phyloP scores from a whole-genome alignment of 2,329 filamentous ascomycete species.

The Calonectria pseudoreteaudii region DNA sequence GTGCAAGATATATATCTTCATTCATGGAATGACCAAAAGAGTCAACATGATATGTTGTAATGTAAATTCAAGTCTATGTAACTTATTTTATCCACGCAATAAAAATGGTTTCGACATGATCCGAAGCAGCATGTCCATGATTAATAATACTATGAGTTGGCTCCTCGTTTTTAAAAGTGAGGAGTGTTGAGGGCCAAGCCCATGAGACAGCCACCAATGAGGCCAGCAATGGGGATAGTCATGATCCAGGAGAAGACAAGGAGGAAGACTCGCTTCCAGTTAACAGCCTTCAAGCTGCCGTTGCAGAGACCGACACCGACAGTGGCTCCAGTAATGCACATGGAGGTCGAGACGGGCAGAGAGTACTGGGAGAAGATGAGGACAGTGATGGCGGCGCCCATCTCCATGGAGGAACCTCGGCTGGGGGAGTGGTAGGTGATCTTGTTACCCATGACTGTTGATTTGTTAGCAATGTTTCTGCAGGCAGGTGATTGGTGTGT shows the following conservation, averaged over 20 bases:
- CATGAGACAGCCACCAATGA: constrained; percentile 56
- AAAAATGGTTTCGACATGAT: not conserved
- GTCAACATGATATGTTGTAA: not conserved
- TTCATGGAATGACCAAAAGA: not conserved
- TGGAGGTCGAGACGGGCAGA: constrained; percentile 80
- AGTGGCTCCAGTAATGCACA: constrained; percentile 85
- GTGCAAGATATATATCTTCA: not conserved
- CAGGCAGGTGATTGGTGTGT: not conserved
- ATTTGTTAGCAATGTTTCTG: not conserved
- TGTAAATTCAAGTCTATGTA: constrained; percentile 1
- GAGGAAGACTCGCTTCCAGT: constrained; percentile 79
- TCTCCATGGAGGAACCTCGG: constrained; percentile 78
- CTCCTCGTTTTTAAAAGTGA: constrained; percentile 44
- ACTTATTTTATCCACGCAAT: not conserved
- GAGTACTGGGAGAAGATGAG: constrained; percentile 81
- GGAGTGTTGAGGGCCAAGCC: constrained; percentile 55
- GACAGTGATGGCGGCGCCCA: constrained; percentile 82
- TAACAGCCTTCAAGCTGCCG: constrained; percentile 77
- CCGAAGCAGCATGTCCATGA: not conserved
- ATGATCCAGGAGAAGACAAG: constrained; percentile 72
- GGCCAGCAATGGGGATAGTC: constrained; percentile 57
- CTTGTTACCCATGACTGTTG: constrained; percentile 81
- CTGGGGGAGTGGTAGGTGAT: constrained; percentile 76
- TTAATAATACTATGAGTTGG: constrained; percentile 8
- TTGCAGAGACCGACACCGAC: constrained; percentile 85